Base-by-base conservation (phyloP, 805 yeast species). In the Brettanomyces nanus region DNA sequence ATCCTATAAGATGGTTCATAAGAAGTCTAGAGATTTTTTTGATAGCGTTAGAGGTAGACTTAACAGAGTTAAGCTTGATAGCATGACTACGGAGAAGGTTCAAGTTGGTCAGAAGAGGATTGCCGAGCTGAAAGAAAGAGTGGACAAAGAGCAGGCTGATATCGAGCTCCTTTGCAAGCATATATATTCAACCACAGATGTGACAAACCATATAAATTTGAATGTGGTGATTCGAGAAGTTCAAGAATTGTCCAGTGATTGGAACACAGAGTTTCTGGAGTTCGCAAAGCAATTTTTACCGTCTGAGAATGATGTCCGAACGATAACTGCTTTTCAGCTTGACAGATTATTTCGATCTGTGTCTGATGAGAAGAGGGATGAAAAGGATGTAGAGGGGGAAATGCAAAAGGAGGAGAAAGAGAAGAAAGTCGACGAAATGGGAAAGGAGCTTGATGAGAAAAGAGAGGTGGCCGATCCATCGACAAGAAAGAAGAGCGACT, bases 251-350 rank as follows among this genome's bases (percentile, higher is more conserved):
- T 89, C 95, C 3, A 87, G 85, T 18, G 73, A 68, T 29, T 92
- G 97, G 97, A 95, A 90, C 58, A 49, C 60, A 18, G 95, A 81
- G 40, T 87, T 92, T 50, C 70, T 75, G 27, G 82, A 75, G 6
- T 90, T 92, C 61, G 97, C 85, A 42, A 70, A 71, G 31, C 69
- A 69, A 17, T 92, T 73, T 53, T 69, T 90, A 42, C 97, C 97
- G 1, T 77, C 95, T 6, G 97, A 92, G 56, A 85, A 80, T 51
- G 98, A 92, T 68, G 84, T 92, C 47, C 79, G 95, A 4, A 70
- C 85, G 45, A 84, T 92, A 31, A 89, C 98, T 2, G 83, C 95
- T 4, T 80, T 80, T 48, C 97, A 90, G 53, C 63, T 90, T 50
- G 76, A 79, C 43, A 82, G 80, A 46, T 68, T 89, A 35, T 78